These are phyloP conservation scores for Cladosporium sp. DNA, from an alignment of 2,329 filamentous ascomycete species.

Conservation along the genomic window DNA sequence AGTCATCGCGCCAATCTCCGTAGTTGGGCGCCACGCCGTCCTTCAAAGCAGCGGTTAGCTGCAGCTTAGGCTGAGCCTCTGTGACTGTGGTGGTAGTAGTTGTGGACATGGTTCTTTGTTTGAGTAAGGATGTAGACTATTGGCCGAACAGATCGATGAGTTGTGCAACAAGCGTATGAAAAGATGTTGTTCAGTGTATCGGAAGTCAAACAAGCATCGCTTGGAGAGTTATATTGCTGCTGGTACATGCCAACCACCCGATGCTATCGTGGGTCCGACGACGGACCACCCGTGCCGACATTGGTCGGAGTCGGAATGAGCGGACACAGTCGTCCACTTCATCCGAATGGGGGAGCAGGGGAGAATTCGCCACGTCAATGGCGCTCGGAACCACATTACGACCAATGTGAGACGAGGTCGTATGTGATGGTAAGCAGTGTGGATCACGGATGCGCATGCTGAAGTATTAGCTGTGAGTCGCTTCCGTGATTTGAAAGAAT, in stretches of 20 bases:
- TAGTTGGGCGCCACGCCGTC: constrained; percentile 28
- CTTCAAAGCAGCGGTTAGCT: constrained; percentile 18
- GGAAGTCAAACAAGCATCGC: background rate
- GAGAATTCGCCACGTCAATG: background rate
- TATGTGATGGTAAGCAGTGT: background rate
- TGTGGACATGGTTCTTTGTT: background rate
- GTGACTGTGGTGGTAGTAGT: constrained; percentile 22
- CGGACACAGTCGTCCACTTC: background rate
- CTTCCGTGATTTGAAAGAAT: background rate
- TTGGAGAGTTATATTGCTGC: background rate
- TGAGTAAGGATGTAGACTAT: background rate
- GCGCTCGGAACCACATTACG: background rate
- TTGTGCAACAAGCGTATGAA: background rate
- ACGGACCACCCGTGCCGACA: background rate
- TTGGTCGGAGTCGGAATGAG: background rate
- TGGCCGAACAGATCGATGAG: background rate
- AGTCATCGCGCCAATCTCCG: constrained; percentile 38
- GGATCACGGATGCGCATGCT: background rate
- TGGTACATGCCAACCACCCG: background rate
- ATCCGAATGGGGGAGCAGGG: background rate
- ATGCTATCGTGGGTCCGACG: background rate
- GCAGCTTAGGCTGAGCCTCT: constrained; percentile 14
- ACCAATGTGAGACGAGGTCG: background rate
- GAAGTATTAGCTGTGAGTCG: background rate
- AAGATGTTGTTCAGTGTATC: background rate